phyloP scores from a whole-genome alignment of 2,329 filamentous ascomycete genomes.

The Tolypocladium sp. region DNA sequence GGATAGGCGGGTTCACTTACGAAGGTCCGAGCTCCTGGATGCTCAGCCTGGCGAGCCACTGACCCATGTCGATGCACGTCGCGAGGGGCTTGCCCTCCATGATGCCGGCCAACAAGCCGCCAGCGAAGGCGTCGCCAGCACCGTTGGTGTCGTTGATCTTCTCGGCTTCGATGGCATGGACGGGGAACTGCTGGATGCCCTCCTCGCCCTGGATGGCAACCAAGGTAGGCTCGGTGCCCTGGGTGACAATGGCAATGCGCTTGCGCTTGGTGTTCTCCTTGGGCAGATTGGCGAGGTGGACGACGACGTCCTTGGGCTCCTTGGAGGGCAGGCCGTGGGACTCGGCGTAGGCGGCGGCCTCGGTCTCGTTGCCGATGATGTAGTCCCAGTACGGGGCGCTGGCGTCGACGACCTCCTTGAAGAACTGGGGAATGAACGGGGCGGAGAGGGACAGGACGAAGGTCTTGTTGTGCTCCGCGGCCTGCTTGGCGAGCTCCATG shows the following conservation, averaged over 20 bases:
- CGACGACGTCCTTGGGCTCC: conserved; percentile 77
- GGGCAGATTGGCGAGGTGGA: conserved; percentile 75
- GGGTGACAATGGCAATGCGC: conserved; percentile 84
- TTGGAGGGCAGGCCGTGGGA: conserved; percentile 66
- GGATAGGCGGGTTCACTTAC: conserved; percentile 47
- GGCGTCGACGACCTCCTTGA: conserved; percentile 88
- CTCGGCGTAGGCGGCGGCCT: conserved; percentile 81
- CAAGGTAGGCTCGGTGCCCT: conserved; percentile 85
- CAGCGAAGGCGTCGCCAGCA: conserved; percentile 93
- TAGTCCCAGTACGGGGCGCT: conserved; percentile 90
- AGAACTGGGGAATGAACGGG: conserved; percentile 94
- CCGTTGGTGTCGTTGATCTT: conserved; percentile 95
- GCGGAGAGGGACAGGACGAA: conserved; percentile 90
- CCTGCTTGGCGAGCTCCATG: conserved; percentile 82
- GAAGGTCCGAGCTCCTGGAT: conserved; percentile 93
- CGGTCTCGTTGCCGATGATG: conserved; percentile 93
- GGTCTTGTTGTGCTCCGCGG: conserved; percentile 78
- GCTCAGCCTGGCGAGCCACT: conserved; percentile 91
- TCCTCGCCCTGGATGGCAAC: conserved; percentile 67
- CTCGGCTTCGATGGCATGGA: conserved; percentile 66
- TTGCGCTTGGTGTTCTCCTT: conserved; percentile 85
- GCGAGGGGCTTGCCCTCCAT: conserved; percentile 75
- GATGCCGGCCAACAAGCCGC: conserved; percentile 84
- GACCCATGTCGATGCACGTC: conserved; percentile 78
- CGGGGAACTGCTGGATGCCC: conserved; percentile 66